These are phyloP conservation scores for Protea cynaroides DNA, from an alignment of 164 flowering plant genomes.

Conservation along the genomic window DNA sequence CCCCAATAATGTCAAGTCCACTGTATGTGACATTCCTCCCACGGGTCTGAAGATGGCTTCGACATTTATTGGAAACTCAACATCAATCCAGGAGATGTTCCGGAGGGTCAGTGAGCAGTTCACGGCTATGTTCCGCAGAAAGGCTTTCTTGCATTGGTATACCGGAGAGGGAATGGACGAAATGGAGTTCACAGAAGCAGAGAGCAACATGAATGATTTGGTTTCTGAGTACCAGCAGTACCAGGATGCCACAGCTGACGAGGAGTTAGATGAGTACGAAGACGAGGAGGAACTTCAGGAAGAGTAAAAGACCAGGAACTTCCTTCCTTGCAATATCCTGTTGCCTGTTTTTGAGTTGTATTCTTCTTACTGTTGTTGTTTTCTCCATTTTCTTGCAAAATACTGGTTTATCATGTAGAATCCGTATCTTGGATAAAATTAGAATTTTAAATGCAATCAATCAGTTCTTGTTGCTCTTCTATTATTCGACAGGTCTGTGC, in stretches of 20 bases:
- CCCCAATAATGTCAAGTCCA: slow-evolving; percentile 46
- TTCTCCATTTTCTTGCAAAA: too few species aligned
- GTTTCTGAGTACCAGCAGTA: slow-evolving; percentile 40
- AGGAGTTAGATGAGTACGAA: slow-evolving; percentile 19
- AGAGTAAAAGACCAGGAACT: slow-evolving; percentile 2
- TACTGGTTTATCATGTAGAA: too few species aligned
- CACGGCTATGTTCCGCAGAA: slow-evolving; percentile 49
- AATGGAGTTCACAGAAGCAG: slow-evolving; percentile 30
- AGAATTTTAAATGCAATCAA: too few species aligned
- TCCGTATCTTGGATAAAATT: too few species aligned
- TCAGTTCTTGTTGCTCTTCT: too few species aligned
- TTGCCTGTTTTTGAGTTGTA: background rate
- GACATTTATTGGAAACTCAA: slow-evolving; percentile 42
- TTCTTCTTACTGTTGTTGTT: too few species aligned
- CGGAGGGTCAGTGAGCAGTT: slow-evolving; percentile 46
- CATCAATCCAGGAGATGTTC: slow-evolving; percentile 36
- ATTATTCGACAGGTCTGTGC: too few species aligned
- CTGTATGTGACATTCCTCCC: slow-evolving; percentile 48
- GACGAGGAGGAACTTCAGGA: slow-evolving; percentile 24
- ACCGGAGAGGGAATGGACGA: slow-evolving; percentile 29
- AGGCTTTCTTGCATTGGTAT: slow-evolving; percentile 43
- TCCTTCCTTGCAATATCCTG: slow-evolving; percentile 7
- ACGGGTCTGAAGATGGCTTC: slow-evolving; percentile 45
- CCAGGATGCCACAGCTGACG: slow-evolving; percentile 39
- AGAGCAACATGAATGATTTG: slow-evolving; percentile 36